Evolutionary conservation across 2,329 filamentous ascomycete genomes (phyloP), one percentile per base, ranked within the genome.

Genomic region (Colletotrichum sidae): DNA sequence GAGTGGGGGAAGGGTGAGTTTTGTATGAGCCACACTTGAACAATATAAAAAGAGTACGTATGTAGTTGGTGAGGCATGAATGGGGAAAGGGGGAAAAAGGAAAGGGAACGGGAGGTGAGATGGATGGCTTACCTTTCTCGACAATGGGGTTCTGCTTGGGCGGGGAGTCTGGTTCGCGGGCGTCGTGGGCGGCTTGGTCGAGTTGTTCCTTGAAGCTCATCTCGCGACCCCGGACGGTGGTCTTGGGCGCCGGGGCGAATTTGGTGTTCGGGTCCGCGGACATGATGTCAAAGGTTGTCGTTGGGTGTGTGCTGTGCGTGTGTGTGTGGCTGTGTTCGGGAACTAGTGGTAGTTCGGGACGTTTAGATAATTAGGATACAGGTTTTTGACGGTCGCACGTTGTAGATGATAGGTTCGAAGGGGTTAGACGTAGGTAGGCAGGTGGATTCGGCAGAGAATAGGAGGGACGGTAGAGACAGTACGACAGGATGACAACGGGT

Each of bases 181-280:
- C 74, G 42, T 78, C 76, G 12, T 72, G 65, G 2, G 83, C 82
- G 12, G 75, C 78, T 49, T 77, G 71, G 70, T 84, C 83, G 1
- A 84, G 78, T 69, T 79, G 76, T 39, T 78, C 68, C 72, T 84
- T 84, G 75, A 78, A 83, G 51, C 71, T 75, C 55, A 72, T 70
- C 63, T 73, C 69, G 35, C 56, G 37, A 2, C 17, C 49, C n/a
- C 59, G 62, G 47, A 49, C 33, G 25, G 46, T 37, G 12, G 65
- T 68, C 54, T 69, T 46, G 8, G 64, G 60, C n/a, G 50, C 56
- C n/a, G 57, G 53, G 33, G 55, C 60, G 37, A 68, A 67, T 35
- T 52, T 67, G 49, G 38, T 41, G 41, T 58, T 63, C 13, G 63
- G 63, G 3, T 60, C 54, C 15, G 62, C 57, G 25, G 61, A 64